These are phyloP conservation scores for Hortiboletus flavorubellus DNA, from an alignment of 768 basidiomycete genomes.

Conservation along the genomic window DNA sequence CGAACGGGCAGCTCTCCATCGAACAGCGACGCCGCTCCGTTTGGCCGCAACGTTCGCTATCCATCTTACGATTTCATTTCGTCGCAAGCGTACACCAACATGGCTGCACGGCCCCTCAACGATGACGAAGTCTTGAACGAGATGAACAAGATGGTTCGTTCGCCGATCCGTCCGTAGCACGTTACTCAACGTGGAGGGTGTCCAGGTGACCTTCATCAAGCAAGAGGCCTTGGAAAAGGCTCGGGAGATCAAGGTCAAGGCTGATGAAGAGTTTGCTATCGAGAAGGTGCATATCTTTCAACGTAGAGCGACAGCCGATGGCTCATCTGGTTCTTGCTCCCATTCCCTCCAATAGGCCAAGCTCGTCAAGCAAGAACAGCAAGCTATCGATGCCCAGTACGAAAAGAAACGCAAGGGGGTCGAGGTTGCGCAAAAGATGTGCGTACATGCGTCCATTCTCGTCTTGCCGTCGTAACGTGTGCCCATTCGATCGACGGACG, in stretches of 20 bases:
- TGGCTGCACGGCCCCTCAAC: slow-evolving; percentile 77
- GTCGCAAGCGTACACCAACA: slow-evolving; percentile 30
- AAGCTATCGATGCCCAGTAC: slow-evolving; percentile 88
- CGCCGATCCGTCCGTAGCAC: neutral
- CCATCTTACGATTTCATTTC: neutral
- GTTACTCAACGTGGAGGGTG: neutral
- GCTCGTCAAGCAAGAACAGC: slow-evolving; percentile 94
- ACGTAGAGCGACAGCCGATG: neutral
- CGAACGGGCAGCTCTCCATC: too few relatives aligned
- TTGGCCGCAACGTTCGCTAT: too few relatives aligned
- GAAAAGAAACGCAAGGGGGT: slow-evolving; percentile 96
- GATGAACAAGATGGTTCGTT: slow-evolving; percentile 97
- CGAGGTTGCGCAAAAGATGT: slow-evolving; percentile 97
- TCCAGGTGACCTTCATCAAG: slow-evolving; percentile 94
- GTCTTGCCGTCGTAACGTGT: neutral
- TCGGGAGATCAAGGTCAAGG: slow-evolving; percentile 94
- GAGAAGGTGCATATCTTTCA: slow-evolving; percentile 68
- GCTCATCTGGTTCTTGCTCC: neutral
- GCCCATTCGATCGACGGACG: slow-evolving; percentile 4
- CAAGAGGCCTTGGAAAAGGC: slow-evolving; percentile 98
- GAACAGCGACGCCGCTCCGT: too few relatives aligned
- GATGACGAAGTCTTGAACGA: slow-evolving; percentile 95
- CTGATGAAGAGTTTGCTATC: slow-evolving; percentile 98
- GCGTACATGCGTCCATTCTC: slow-evolving; percentile 23
- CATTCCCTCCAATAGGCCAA: slow-evolving; percentile 62